A percentile compares a stretch with the other conserved stretches of the same genome.
Evolutionary conservation across 805 yeast genomes (phyloP).

Genomic region (Cyberlindnera saturnus): DNA sequence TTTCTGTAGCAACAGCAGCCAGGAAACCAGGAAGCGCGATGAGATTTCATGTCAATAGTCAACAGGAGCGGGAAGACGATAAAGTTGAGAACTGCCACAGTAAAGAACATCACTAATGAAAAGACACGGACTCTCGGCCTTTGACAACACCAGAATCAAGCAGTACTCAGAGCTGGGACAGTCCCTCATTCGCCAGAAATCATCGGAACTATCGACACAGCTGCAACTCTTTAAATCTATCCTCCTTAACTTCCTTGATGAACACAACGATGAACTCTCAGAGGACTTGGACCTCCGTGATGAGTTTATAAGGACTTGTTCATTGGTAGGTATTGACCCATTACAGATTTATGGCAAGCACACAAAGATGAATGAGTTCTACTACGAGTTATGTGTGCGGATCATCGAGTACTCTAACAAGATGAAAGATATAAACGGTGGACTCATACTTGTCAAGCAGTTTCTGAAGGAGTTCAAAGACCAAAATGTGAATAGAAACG

Average conservation of each 20-base stretch:
- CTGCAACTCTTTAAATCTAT: constrained; percentile 72
- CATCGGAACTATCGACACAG: constrained; percentile 62
- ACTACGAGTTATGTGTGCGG: constrained; percentile 63
- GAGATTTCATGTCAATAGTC: too few relatives aligned
- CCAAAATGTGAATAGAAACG: constrained; percentile 35
- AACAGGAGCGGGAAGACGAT: too few relatives aligned
- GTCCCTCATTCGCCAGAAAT: constrained; percentile 40
- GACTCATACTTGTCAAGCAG: constrained; percentile 61
- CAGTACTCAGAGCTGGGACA: constrained; percentile 18
- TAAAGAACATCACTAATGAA: constrained; percentile 24
- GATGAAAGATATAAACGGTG: constrained; percentile 75
- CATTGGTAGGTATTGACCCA: constrained; percentile 81
- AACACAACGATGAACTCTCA: constrained; percentile 62
- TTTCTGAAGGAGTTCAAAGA: constrained; percentile 32
- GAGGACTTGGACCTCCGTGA: constrained; percentile 58
- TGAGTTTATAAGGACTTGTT: constrained; percentile 72
- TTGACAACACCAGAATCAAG: constrained; percentile 25
- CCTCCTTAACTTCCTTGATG: constrained; percentile 64
- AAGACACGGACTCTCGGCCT: constrained; percentile 42
- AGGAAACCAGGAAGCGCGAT: too few relatives aligned
- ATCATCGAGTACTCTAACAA: constrained; percentile 70
- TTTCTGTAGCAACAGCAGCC: too few relatives aligned
- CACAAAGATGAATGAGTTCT: constrained; percentile 39
- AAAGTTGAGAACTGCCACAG: too few relatives aligned
- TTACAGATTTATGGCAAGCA: constrained; percentile 33